Evolutionary conservation across 1,284 basidiomycete genomes (phyloP), one percentile per base, ranked within the genome.

Genomic region (Lentinula novae-zelandiae): DNA sequence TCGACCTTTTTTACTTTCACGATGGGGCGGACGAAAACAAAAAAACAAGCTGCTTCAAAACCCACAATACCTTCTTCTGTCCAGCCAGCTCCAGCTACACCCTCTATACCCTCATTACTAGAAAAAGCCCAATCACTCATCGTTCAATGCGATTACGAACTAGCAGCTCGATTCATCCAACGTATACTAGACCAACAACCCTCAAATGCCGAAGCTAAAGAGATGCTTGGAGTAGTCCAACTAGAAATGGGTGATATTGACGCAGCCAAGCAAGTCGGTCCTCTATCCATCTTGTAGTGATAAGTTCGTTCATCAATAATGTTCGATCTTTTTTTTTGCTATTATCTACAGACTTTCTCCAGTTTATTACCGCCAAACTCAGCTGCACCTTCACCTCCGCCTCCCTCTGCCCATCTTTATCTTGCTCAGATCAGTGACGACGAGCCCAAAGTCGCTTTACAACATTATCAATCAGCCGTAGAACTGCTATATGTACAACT

Each of bases 381-480:
- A 57, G 72, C 82, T 69, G 80, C 86, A 13, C 80, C 84, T 38
- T 71, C 76, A 31, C 74, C 81, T 31, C 82, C 90, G n/a, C 90
- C 92, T 0, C 84, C 92, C 3, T 91, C 92, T 27, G 91, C 92
- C 5, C 86, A 96, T 74, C 80, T 97, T 0, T 96, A 97, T 73
- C 87, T 98, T 34, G 95, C 95, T 0, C 95, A 97, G 71, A 79
- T 95, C 17, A 86, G 83, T 62, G 87, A 89, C 42, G 84, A 87
- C 7, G 87, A 94, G 52, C 92, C 95, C 1, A 82, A 85, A 62
- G 74, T 82, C 57, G 92, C 94, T 1, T 75, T 97, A n/a, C 75
- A 82, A 17, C 86, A 95, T 71, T 97, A 94, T 71, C 85, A 89
- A 67, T 80, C 86, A 13, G 95, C 94, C 3, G 84, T 95, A 36